Base-by-base conservation (phyloP, 1,139 yeast species). In the Blastobotrys buckinghamii region DNA sequence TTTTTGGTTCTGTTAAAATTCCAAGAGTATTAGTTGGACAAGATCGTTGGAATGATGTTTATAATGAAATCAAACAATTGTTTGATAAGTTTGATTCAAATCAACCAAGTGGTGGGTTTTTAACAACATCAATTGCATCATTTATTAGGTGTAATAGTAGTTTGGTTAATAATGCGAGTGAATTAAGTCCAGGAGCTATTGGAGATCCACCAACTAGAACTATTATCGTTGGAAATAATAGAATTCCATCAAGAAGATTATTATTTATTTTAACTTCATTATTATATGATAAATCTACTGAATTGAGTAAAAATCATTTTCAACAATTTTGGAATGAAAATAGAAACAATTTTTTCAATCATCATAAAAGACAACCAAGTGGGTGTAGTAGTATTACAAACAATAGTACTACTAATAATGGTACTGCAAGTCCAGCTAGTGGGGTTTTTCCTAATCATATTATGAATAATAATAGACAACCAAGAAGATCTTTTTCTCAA, bases 11-110 rank as follows among this genome's bases (percentile, higher is more conserved):
- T 3, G 51, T 60, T 26, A 51, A 55, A 16, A 58, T 61, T n/a
- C 66, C 66, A 6, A 51, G 66, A 6, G 64, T 61, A 7, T 42
- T 62, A 13, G 61, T 64, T 43, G 66, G 66, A 13, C 65, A 61
- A 42, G 55, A 57, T 34, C 47, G 60, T 30, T 60, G 63, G 64
- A 44, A 52, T 1, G 63, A 59, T 42, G 50, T 60, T 12, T 50
- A 51, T 26, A 50, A 52, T 13, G 57, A 59, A 45, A 47, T 61
- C 42, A 22, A 40, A 39, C 33, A 26, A 38, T 42, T 42, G 29
- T 26, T 38, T 38, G 19, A 39, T 6, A 42, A 37, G 15, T 36
- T 46, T 6, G 48, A 34, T 22, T 22, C 27, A 17, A 15, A 17
- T 39, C 27, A 41, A 27, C 42, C 43, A 13, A 42, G 38, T 20